Base-by-base conservation (phyloP, 1,284 basidiomycete species). In the Caloboletus inedulis region DNA sequence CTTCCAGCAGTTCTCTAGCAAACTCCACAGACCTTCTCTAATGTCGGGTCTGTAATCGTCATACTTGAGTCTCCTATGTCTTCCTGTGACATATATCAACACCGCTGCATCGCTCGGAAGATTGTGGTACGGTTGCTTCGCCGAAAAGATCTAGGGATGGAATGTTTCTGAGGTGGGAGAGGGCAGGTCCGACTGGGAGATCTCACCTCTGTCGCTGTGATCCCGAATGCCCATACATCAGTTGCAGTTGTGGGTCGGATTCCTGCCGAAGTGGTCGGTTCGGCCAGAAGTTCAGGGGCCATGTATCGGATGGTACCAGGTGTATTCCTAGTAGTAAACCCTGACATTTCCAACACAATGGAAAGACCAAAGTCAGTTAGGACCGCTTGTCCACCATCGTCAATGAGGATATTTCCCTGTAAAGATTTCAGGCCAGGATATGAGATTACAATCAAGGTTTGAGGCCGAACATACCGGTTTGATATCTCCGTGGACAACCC, bases 321-420 rank as follows among this genome's bases (percentile, higher is more conserved):
- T 3, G 63, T 51, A 21, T 57, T 54, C 10, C 54, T 58, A 4
- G 65, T 70, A 14, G 65, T 69, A 42, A 66, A 66, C 7, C 65
- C 66, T 35, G 66, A 55, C 49, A 54, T 59, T 34, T 69, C 65
- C 25, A 66, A 34, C 10, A 69, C 53, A 40, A 57, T 53, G 2
- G 69, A 69, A 40, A 70, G 57, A n/a, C 69, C 68, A 39, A 72
- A 69, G 44, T 70, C 69, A 7, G 62, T 50, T 43, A 69, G 48
- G 34, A 59, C 54, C 9, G 65, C 68, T 51, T 61, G 49, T 21
- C 58, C 57, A 25, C 16, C 27, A 25, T 69, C 59, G 40, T 30
- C 46, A 6, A 72, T 53, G 1, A 69, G 43, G 27, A 72, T 53
- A 35, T 69, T 71, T 37, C 57, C 59, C 65, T 67, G 36, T 31